A percentile compares a stretch with the other conserved stretches of the same genome.
Conservation (phyloP, 2,329 filamentous ascomycete species). For the Helotiales sp. region DNA sequence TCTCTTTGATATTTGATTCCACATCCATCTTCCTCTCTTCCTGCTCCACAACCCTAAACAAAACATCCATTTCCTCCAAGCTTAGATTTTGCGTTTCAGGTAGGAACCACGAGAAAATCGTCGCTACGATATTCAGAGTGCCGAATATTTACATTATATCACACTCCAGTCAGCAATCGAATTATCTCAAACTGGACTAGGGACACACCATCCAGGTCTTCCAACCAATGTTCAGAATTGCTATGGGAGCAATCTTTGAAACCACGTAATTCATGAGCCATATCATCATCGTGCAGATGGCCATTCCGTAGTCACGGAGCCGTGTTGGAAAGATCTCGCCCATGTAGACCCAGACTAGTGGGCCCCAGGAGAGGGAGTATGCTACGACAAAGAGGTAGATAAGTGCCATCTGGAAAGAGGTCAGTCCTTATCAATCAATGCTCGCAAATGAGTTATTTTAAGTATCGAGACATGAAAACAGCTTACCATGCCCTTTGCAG, state of each 20-base stretch:
- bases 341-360: slow-evolving; percentile 56
- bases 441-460: too few species aligned
- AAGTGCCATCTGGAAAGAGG: slow-evolving; percentile 18
- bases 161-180: neutral
- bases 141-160: slow-evolving; percentile 7
- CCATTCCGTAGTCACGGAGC: slow-evolving; percentile 9
- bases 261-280: slow-evolving; percentile 55
- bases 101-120: slow-evolving; percentile 53
- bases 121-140: neutral
- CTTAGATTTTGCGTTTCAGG: slow-evolving; percentile 69
- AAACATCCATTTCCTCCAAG: slow-evolving; percentile 59
- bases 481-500: slow-evolving; percentile 62
- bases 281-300: slow-evolving; percentile 1
- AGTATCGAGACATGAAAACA: too few species aligned
- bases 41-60: slow-evolving; percentile 30
- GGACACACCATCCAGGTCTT: slow-evolving; percentile 42
- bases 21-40: slow-evolving; percentile 24
- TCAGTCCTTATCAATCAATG: neutral
- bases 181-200: neutral
- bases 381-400: slow-evolving; percentile 38
- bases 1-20: slow-evolving; percentile 20
- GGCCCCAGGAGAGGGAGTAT: slow-evolving; percentile 57
- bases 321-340: slow-evolving; percentile 48
- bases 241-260: slow-evolving; percentile 54
- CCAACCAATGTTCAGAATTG: slow-evolving; percentile 54